These are phyloP conservation scores for Aspergillus tanneri DNA, from an alignment of 2,329 filamentous ascomycete species.

Conservation along the genomic window DNA sequence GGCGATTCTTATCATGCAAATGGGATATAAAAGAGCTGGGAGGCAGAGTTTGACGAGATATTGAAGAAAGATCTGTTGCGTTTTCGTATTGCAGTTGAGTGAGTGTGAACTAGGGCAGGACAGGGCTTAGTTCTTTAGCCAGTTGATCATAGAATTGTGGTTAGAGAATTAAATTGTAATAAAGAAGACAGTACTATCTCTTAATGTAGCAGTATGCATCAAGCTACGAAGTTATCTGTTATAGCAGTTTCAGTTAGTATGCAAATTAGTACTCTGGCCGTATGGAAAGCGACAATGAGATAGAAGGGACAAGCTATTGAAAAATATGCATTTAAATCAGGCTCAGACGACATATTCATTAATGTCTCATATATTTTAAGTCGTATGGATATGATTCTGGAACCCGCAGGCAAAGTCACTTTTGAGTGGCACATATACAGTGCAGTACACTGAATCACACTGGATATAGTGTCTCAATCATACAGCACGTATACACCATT, in stretches of 20 bases:
- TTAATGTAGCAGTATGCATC: too few species aligned
- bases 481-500: too few species aligned
- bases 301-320: too few species aligned
- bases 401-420: background rate
- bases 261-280: too few species aligned
- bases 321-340: background rate
- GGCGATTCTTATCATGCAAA: constrained; percentile 10
- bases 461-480: too few species aligned
- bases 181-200: too few species aligned
- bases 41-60: constrained; percentile 19
- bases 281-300: too few species aligned
- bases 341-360: background rate
- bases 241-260: too few species aligned
- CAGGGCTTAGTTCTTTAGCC: too few species aligned
- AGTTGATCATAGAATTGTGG: background rate
- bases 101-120: background rate
- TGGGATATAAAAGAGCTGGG: constrained; percentile 18
- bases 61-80: constrained; percentile 16
- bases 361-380: background rate
- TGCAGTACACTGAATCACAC: too few species aligned
- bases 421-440: background rate
- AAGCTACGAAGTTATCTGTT: too few species aligned
- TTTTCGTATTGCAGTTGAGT: background rate
- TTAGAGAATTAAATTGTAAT: too few species aligned
- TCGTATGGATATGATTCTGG: background rate